Evolutionary conservation across 176 grass and related monocot genomes (phyloP).

Genomic region (Triticum turgidum): DNA sequence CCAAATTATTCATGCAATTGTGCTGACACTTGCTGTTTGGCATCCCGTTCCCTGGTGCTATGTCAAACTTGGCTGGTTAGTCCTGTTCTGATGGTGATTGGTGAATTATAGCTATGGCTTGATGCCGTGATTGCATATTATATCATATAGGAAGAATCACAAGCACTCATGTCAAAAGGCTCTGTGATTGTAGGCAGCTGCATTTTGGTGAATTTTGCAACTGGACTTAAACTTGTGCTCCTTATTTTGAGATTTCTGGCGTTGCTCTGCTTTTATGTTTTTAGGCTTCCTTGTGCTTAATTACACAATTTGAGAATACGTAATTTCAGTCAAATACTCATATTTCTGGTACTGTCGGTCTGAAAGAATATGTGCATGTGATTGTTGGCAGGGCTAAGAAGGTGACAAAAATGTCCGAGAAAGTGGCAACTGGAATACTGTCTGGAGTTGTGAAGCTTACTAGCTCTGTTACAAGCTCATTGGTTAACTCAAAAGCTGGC

Average conservation of each 20-base stretch:
- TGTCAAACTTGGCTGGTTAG: neutral
- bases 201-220: neutral
- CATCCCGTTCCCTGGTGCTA: neutral
- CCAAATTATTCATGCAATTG: neutral
- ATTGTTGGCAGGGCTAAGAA: slow-evolving; percentile 59
- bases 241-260: neutral
- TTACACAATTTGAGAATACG: neutral
- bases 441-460: slow-evolving; percentile 75
- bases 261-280: neutral
- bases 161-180: neutral
- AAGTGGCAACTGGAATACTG: slow-evolving; percentile 75
- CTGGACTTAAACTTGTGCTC: neutral
- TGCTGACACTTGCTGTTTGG: neutral
- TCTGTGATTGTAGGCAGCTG: neutral
- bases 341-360: neutral
- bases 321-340: neutral
- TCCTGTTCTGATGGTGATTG: neutral
- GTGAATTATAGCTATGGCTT: neutral
- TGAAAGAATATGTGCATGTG: neutral
- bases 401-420: slow-evolving; percentile 81
- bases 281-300: neutral
- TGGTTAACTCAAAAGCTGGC: slow-evolving; percentile 71
- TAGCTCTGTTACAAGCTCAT: slow-evolving; percentile 63
- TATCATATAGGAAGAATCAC: neutral
- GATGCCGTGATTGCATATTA: neutral